These are phyloP conservation scores for Tetrastigma voinierianum DNA, from an alignment of 164 flowering plant species.

Conservation along the genomic window DNA sequence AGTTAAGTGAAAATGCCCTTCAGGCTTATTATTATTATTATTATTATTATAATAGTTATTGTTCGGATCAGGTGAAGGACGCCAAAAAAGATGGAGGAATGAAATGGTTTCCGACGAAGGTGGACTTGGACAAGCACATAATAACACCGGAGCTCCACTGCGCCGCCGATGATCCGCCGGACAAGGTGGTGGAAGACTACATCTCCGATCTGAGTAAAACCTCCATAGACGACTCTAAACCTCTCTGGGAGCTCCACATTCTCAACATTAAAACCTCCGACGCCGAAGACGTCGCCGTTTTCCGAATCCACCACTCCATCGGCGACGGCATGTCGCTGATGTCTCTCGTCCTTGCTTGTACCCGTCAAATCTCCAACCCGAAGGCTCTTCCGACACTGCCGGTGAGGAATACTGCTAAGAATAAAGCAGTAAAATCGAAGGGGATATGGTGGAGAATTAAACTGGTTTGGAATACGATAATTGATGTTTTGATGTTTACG, in stretches of 20 bases:
- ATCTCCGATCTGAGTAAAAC: slow-evolving; percentile 33
- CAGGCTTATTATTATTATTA: no score
- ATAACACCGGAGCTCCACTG: slow-evolving; percentile 38
- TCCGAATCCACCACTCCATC: slow-evolving; percentile 65
- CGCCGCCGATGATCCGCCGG: slow-evolving; percentile 27
- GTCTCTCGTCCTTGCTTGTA: slow-evolving; percentile 55
- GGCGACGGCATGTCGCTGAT: slow-evolving; percentile 74
- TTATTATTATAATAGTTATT: no score
- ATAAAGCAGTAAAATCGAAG: no score
- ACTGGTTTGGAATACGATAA: slow-evolving; percentile 38
- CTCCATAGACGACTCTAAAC: slow-evolving; percentile 45
- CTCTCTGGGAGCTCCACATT: slow-evolving; percentile 69
- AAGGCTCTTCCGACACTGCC: slow-evolving; percentile 49
- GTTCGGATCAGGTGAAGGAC: slow-evolving; percentile 46
- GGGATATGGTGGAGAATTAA: slow-evolving; percentile 23
- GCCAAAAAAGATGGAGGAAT: slow-evolving; percentile 21
- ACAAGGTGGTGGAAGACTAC: slow-evolving; percentile 54
- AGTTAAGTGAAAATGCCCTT: no score
- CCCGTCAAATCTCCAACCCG: slow-evolving; percentile 43
- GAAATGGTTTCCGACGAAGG: slow-evolving; percentile 46
- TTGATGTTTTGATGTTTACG: slow-evolving; percentile 39
- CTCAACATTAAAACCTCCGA: slow-evolving; percentile 51
- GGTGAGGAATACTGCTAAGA: slow-evolving; percentile 5
- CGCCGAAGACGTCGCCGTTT: slow-evolving; percentile 39
- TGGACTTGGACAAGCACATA: slow-evolving; percentile 44